Evolutionary conservation across 2,329 filamentous ascomycete genomes (phyloP), one percentile per base, ranked within the genome.

Genomic region (Calonectria ilicicola): DNA sequence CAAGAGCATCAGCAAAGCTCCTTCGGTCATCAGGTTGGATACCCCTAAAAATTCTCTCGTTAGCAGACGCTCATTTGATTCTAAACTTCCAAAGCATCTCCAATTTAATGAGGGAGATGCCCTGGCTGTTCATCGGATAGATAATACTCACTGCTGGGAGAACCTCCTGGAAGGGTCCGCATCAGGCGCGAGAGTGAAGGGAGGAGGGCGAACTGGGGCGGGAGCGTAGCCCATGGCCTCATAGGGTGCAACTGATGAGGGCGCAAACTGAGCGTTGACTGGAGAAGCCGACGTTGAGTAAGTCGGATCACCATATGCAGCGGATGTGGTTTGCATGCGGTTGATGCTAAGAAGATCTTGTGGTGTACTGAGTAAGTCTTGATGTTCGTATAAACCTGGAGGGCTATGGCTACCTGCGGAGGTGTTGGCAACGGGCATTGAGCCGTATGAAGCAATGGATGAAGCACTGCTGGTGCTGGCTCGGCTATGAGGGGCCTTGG

Each of bases 1-100:
- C 96, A 69, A 98, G 91, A 32, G 95, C 95, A 82, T 98, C 96
- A 77, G 93, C 94, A 83, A 96, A 97, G 78, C 92, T 93, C 78
- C 93, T 83, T 87, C 92, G 82, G 85, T 91, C 86, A 85, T 90
- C 83, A 85, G 83, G 82, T 23, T 82, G 87, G 65, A 90, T 85
- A 75, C 82, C 79, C 83, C 80, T 81, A 19, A 12, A 14, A 14
- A 12, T 38, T 10, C 27, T 5, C 26, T 29, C 14, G 65, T 72
- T 27, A 72, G 26, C 26, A n/a, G 4, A 17, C 12, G 56, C 12
- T 49, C 29, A 9, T 10, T n/a, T 35, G 21, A n/a, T 19, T 21
- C 10, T n/a, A 19, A 6, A n/a, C n/a, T 15, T 64, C 10, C 5
- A 29, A 17, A 51, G 21, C 7, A 17, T 7, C 14, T 0, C 46